phyloP scores from a whole-genome alignment of 176 grass and related monocot species.

The Triticum aestivum region IWGSC_CS_RefSeq_v2.1 NC_057811.1:140777051-140777550 shows the following conservation, averaged over 20 bases:
- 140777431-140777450: conserved; percentile 10
- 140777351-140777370: neutral
- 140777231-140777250: neutral
- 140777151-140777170: neutral
- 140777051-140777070: neutral
- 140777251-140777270: neutral
- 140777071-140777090: neutral
- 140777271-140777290: neutral
- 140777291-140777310: conserved; percentile 6
- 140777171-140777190: neutral
- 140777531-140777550: conserved; percentile 4
- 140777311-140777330: neutral
- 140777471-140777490: neutral
- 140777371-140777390: neutral
- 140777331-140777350: neutral
- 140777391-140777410: neutral
- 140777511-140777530: conserved; percentile 9
- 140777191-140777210: neutral
- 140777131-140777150: neutral
- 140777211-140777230: neutral
- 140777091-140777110: neutral
- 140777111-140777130: neutral
- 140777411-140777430: neutral
- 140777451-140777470: neutral
- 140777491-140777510: neutral